Base-by-base conservation (phyloP, 2,329 filamentous ascomycete species). In the Stachybotrys chlorohalonatus region DNA sequence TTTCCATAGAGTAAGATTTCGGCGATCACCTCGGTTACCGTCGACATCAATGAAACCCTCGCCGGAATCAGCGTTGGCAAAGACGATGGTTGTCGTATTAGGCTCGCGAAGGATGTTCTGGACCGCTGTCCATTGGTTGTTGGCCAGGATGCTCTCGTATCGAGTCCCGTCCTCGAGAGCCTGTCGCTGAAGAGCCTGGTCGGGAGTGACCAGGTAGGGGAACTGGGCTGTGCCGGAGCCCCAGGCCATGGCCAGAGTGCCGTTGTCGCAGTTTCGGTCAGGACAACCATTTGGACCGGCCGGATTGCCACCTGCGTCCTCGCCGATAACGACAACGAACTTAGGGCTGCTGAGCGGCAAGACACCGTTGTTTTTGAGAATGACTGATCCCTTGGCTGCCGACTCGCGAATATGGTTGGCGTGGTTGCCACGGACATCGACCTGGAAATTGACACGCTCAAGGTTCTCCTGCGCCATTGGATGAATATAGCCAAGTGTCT, bases 1-100 rank as follows among this genome's bases (percentile, higher is more conserved):
- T 57, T 86, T 79, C 93, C 93, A 97, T 0, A 96, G 77, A 0
- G 91, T 96, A 45, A 99, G 77, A 72, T 99, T 96, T 64, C 92
- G 91, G 53, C 94, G 86, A 69, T 97, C 93, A 55, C 94, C 94
- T 56, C 79, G 75, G 68, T 96, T 96, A 53, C 83, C 87, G 58
- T 92, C 93, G 1, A 95, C 82, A 31, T 73, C 79, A 64, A 97
- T 90, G 73, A 83, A 96, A 6, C 90, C 91, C 72, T 97, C 94
- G 53, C 93, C 93, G 4, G 87, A 82, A 66, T 92, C 80, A 13
- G 91, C 85, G 61, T 96, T 96, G 64, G 89, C 92, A 63, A 97
- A 97, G 11, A 96, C 91, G 47, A 99, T 80, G 59, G 92, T 76
- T 1, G 85, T 84, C 13, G 83, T 84, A 55, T 84, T 75, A n/a